phyloP scores from a whole-genome alignment of 352 stramenopile genomes.

The Globisporangium nodosum region DNA sequence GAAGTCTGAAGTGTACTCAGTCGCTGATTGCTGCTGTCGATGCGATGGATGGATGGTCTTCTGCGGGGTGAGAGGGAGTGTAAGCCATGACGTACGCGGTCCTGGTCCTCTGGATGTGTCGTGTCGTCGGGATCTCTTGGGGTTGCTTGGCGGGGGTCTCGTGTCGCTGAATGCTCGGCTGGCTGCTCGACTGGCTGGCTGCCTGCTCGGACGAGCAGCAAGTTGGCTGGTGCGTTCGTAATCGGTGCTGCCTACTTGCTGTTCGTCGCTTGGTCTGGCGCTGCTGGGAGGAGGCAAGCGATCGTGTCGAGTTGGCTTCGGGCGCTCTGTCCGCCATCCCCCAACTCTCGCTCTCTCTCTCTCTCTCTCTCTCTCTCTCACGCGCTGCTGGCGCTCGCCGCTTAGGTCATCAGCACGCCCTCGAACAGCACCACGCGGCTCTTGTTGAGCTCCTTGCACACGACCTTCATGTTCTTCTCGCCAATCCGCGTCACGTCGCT shows the following conservation, averaged over 20 bases:
- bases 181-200: neutral
- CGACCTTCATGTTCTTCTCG: conserved; percentile 79
- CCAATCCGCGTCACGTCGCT: conserved; percentile 77
- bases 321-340: too few species aligned
- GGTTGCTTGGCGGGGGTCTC: neutral
- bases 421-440: conserved; percentile 74
- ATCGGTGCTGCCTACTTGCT: too few species aligned
- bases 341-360: neutral
- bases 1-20: too few species aligned
- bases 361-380: neutral
- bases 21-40: too few species aligned
- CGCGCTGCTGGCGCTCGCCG: too few species aligned
- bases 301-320: too few species aligned
- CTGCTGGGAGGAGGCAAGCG: too few species aligned
- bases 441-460: conserved; percentile 86
- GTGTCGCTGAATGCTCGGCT: conserved; percentile 1
- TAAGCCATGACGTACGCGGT: conserved; percentile 9
- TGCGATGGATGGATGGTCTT: conserved; percentile 8
- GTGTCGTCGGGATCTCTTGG: conserved; percentile 6
- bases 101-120: conserved; percentile 8
- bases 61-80: conserved; percentile 14
- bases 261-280: too few species aligned
- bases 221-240: too few species aligned
- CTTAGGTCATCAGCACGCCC: conserved; percentile 56
- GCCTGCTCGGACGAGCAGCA: too few species aligned